phyloP scores from a whole-genome alignment of 208 protist genomes.

The Leishmania lainsoni region DNA sequence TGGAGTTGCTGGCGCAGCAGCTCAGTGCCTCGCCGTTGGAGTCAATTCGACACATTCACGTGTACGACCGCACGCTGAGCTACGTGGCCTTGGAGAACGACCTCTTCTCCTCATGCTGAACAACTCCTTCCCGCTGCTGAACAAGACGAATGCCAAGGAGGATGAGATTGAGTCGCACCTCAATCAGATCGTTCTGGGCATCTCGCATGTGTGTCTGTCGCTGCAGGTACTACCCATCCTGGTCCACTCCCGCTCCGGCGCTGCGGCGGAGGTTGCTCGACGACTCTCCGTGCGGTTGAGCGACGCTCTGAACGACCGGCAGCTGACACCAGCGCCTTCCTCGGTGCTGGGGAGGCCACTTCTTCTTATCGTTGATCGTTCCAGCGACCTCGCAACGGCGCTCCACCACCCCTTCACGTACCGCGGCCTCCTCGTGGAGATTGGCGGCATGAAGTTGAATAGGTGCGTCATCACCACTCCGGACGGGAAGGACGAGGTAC shows the following conservation, averaged over 20 bases:
- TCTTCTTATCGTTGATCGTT: constrained; percentile 83
- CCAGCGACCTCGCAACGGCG: constrained; percentile 76
- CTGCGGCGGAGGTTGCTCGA: constrained; percentile 78
- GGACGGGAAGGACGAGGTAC: constrained; percentile 60
- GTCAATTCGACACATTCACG: constrained; percentile 79
- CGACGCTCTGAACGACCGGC: constrained; percentile 77
- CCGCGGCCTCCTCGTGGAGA: constrained; percentile 81
- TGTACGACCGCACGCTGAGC: constrained; percentile 85
- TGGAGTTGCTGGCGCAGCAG: constrained; percentile 76
- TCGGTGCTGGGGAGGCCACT: constrained; percentile 74
- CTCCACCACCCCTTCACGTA: constrained; percentile 92
- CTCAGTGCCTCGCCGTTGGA: constrained; percentile 51
- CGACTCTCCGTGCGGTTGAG: constrained; percentile 65
- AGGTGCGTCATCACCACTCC: constrained; percentile 55
- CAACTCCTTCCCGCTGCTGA: constrained; percentile 71
- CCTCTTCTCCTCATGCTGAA: constrained; percentile 88
- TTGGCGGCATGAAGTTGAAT: constrained; percentile 84
- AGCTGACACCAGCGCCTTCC: constrained; percentile 55
- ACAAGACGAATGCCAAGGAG: constrained; percentile 61
- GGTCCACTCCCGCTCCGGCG: constrained; percentile 76
- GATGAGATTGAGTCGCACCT: constrained; percentile 78
- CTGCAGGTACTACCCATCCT: constrained; percentile 84
- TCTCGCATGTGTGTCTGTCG: constrained; percentile 85
- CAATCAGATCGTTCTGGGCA: constrained; percentile 68
- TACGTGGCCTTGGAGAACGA: constrained; percentile 87